Evolutionary conservation across 139 green algal species (phyloP).

Genomic region (Chlorella sorokiniana): DNA sequence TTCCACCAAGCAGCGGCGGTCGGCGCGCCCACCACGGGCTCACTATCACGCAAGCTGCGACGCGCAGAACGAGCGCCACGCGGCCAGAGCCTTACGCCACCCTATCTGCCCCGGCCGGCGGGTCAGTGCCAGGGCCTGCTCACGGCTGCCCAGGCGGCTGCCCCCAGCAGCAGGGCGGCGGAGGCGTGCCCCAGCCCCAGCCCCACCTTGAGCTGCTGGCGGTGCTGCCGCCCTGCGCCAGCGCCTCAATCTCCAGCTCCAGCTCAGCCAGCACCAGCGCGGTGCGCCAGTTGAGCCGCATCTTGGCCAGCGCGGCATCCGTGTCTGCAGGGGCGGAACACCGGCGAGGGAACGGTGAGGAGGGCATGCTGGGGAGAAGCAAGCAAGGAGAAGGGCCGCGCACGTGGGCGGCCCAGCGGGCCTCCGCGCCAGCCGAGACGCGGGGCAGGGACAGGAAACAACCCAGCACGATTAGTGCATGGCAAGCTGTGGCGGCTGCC

Average conservation of each 20-base stretch:
- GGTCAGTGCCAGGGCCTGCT: too few species aligned
- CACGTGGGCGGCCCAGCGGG: not conserved
- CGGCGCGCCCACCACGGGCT: not conserved
- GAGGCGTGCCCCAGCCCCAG: not conserved
- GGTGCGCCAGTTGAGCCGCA: slow-evolving; percentile 68
- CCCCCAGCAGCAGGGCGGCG: not conserved
- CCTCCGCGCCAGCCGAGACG: not conserved
- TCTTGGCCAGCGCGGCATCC: slow-evolving; percentile 24
- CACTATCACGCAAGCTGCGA: too few species aligned
- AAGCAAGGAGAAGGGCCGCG: not conserved
- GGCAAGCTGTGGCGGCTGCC: too few species aligned
- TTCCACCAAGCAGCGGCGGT: not conserved
- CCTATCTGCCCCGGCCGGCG: too few species aligned
- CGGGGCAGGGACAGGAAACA: slow-evolving; percentile 17
- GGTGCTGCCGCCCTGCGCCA: slow-evolving; percentile 73
- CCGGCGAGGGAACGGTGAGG: not conserved
- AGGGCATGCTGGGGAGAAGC: not conserved
- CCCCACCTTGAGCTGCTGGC: slow-evolving; percentile 69
- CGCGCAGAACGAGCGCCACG: too few species aligned
- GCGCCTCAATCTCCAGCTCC: slow-evolving; percentile 89
- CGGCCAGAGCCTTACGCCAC: too few species aligned
- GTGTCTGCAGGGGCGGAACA: not conserved
- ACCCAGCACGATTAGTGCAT: slow-evolving; percentile 46
- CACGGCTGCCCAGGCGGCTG: not conserved
- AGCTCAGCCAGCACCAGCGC: slow-evolving; percentile 90